Base-by-base conservation (phyloP, 106 monocot species). In the Apostasia shenzhenica region DNA sequence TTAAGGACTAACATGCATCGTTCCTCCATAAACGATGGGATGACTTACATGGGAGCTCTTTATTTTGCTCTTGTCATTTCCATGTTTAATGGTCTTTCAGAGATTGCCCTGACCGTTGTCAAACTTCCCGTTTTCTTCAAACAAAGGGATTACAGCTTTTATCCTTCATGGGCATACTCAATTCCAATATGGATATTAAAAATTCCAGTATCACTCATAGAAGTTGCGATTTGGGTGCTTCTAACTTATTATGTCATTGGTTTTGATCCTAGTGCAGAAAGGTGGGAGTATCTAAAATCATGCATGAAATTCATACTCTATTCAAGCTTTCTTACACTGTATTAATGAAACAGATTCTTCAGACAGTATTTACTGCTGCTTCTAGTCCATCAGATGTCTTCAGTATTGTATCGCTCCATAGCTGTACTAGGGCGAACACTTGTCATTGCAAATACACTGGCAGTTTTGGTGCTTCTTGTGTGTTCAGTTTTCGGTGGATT, bases 41-140 rank as follows among this genome's bases (percentile, higher is more conserved):
- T 38, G 1, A 67, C 86, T 50, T 93, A 56, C 75, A 45, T 93
- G 72, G 92, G 92, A 12, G 85, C 89, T 14, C 64, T 93, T 12
- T 93, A 83, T 64, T 67, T 82, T 46, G 70, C 54, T 5, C 39
- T 89, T 37, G 5, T 86, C 10, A 71, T 57, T 43, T 9, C 74
- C 39, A 50, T 89, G 75, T 86, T 93, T 67, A 88, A 88, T 58
- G 92, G 88, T 26, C 74, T 83, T 13, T 48, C 83, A 4, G 92
- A 93, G 54, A 48, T 89, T 14, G 52, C 83, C 0, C 77, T 93
- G 83, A 89, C 73, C 54, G 75, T 89, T 44, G 54, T 50, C 6
- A 93, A 83, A 70, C 85, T 93, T 11, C 92, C 92, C 0, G 73
- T 93, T 2, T 93, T 88, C 73, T 93, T 77, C 72, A 93, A 93